Base-by-base conservation (phyloP, 306 rosid species). In the Argentina anserina region DNA sequence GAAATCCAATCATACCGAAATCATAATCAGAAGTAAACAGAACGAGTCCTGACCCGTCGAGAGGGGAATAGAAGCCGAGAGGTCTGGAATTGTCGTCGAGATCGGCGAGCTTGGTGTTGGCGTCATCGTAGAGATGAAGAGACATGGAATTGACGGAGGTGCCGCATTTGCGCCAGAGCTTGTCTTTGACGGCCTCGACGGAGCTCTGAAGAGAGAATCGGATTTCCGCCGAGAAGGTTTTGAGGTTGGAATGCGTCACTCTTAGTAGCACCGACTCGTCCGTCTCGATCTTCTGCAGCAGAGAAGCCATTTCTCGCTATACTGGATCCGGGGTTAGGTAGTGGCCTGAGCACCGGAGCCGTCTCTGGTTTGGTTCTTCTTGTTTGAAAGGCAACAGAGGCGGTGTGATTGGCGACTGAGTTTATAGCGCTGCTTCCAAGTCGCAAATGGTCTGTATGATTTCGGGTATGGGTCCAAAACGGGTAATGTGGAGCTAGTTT, bases 111-210 rank as follows among this genome's bases (percentile, higher is more conserved):
- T 87, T 89, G 86, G 82, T 67, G 81, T 79, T 75, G 39, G 74
- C 11, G 8, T 89, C 96, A n/a, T 89, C 97, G 61, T 81, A 89
- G 55, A 93, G 93, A 72, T 86, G 83, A 3, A 90, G 89, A 28
- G 83, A 65, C 98, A 93, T 93, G 1, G 96, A 89, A 67, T 83
- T 77, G 7, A 90, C 90, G 2, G 92, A 83, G 45, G 97, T 86
- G 12, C 97, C 97, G 18, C 96, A 87, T 89, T 83, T 93, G 65
- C 75, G 86, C 92, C 97, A 89, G 1, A 93, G 83, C 82, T 93
- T 93, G 3, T 93, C 98, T 73, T 93, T 90, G 10, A 87, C 86
- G 12, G 83, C 77, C 78, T 89, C 98, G 75, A 90, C 89, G 0
- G 89, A 77, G 69, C 78, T 81, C 95, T 84, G 86, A 34, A 83